Percentiles rank a stretch among this genome's conserved stretches.
These are phyloP conservation scores for Diaporthe sp. DNA, from an alignment of 2,329 filamentous ascomycete species.

Conservation along the genomic window DNA sequence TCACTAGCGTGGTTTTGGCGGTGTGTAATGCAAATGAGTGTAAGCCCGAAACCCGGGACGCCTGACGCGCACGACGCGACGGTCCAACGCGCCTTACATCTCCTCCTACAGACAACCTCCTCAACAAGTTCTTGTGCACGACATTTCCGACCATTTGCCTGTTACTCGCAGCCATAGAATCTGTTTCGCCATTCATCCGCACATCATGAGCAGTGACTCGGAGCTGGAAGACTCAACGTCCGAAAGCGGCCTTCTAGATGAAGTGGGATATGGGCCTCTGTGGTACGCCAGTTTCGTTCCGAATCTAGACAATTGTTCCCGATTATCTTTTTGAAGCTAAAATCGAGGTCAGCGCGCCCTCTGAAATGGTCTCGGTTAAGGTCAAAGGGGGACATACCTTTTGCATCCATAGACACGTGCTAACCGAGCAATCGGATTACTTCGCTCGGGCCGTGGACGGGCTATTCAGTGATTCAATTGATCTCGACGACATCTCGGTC, in stretches of 20 bases:
- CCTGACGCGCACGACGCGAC: background rate
- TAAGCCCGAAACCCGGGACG: background rate
- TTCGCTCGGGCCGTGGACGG: conserved; percentile 44
- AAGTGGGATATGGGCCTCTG: background rate
- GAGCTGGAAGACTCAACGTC: background rate
- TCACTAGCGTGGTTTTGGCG: too few species aligned
- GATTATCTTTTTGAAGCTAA: background rate
- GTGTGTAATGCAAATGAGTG: too few species aligned
- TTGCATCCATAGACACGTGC: conserved; percentile 42
- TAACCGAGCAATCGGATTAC: conserved; percentile 43
- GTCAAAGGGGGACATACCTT: conserved; percentile 41
- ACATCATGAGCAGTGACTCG: background rate
- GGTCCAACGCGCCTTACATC: background rate
- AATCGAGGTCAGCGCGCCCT: conserved; percentile 28
- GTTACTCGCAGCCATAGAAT: background rate
- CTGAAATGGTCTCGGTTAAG: conserved; percentile 41
- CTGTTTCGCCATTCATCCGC: too few species aligned
- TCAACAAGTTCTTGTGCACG: background rate
- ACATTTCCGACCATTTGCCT: background rate
- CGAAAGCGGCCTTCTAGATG: background rate
- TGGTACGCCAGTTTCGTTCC: background rate
- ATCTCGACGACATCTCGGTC: conserved; percentile 42
- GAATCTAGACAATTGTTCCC: background rate
- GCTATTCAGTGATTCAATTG: conserved; percentile 39
- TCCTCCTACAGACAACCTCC: background rate